phyloP scores from a whole-genome alignment of 164 flowering plant genomes.

The Vitis vinifera region DNA sequence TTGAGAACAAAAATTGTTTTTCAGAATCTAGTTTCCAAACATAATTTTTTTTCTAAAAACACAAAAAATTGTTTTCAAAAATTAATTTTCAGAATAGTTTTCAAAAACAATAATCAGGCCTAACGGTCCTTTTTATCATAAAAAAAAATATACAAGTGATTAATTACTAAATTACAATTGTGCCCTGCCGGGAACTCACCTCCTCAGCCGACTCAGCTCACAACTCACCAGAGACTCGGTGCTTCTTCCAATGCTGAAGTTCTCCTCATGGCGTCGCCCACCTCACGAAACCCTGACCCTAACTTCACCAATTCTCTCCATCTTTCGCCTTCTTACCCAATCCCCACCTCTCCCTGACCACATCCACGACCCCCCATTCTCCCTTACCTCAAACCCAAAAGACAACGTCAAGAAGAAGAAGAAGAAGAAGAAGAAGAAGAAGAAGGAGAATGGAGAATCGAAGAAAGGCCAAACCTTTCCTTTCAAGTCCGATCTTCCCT shows the following conservation, averaged over 20 bases:
- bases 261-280: slow-evolving; percentile 34
- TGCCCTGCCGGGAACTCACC: too few species aligned
- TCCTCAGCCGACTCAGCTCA: too few species aligned
- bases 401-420: slow-evolving; percentile 1
- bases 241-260: slow-evolving; percentile 28
- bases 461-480: slow-evolving; percentile 20
- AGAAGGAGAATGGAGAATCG: slow-evolving; percentile 9
- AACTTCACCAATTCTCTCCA: neutral
- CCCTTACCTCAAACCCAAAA: slow-evolving; percentile 26
- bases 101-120: too few species aligned
- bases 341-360: slow-evolving; percentile 29
- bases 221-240: too few species aligned
- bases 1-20: too few species aligned
- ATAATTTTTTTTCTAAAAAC: too few species aligned
- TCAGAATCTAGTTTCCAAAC: too few species aligned
- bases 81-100: too few species aligned
- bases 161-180: too few species aligned
- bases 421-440: slow-evolving; percentile 10
- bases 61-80: too few species aligned
- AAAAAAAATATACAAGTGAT: too few species aligned
- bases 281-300: slow-evolving; percentile 15
- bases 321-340: slow-evolving; percentile 18
- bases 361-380: slow-evolving; percentile 67
- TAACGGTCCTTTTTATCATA: too few species aligned
- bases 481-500: slow-evolving; percentile 62